Evolutionary conservation across 768 basidiomycete species (phyloP), one percentile per base, ranked within the genome.

Genomic region (Trametes cingulata): DNA sequence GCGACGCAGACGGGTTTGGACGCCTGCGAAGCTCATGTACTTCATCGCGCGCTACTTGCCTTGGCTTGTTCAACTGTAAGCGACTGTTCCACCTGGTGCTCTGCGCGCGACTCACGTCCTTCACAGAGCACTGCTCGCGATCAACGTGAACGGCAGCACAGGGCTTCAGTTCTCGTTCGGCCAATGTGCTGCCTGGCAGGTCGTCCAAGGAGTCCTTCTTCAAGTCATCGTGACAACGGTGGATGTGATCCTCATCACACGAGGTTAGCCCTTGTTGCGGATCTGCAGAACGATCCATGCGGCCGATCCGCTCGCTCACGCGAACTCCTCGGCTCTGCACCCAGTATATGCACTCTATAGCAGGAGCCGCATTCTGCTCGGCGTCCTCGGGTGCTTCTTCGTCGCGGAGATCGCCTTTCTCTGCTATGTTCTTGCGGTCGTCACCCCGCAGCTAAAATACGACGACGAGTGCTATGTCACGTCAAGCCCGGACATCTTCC

Each of bases 171-270:
- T 61, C 47, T 61, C 60, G 2, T 8, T 48, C 6, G 39, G n/a
- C 1, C 62, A 67, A 17, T 71, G 69, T 43, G 60, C 37, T 2
- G 46, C 43, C 2, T 71, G 69, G 69, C 61, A 65, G 27, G 50
- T 57, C 6, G 60, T 68, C 33, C 69, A 71, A 33, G 69, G 60
- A 1, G 45, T 62, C 2, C 43, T 67, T 2, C 43, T 69, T 13
- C 69, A 71, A 29, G 19, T 68, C 12, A 64, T 69, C 45, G 57
- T 71, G 47, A 65, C 69, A 2, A 64, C 65, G 2, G 69, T 71
- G 6, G 69, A 71, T 41, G 58, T 65, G 40, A 66, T 71, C 33
- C 65, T 71, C 22, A 61, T 71, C 14, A 65, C 61, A 6, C 68
- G 69, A 13, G 67, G 69, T 69, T 24, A 22, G 68, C 46, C 7